Evolutionary conservation across 768 basidiomycete species (phyloP).

Genomic region (Mycena crocata): DNA sequence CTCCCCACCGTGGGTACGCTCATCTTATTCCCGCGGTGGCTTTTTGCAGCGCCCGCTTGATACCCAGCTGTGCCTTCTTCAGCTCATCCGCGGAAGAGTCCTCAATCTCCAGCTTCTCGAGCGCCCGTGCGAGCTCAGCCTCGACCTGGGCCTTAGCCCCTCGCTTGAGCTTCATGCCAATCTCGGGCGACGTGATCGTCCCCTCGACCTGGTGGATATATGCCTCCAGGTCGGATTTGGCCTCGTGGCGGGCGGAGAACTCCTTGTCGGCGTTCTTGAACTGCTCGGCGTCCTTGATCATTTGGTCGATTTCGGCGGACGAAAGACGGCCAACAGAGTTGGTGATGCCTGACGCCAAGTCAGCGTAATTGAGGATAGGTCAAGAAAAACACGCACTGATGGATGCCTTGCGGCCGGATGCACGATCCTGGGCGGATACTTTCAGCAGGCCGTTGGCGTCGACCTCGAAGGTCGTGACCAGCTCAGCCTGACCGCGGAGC

Average conservation of each 20-base stretch:
- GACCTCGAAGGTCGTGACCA: constrained; percentile 99
- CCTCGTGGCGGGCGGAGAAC: constrained; percentile 97
- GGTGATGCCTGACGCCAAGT: constrained; percentile 76
- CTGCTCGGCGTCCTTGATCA: constrained; percentile 99
- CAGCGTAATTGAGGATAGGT: constrained; percentile 22
- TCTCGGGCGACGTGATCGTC: constrained; percentile 96
- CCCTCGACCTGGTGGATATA: constrained; percentile 97
- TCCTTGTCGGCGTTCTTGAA: constrained; percentile 98
- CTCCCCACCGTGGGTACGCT: constrained; percentile 22
- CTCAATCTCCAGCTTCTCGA: constrained; percentile 99
- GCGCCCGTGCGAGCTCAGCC: constrained; percentile 95
- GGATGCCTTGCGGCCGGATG: constrained; percentile 98
- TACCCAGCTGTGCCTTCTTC: constrained; percentile 93
- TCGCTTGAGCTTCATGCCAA: constrained; percentile 98
- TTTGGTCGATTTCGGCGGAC: constrained; percentile 97
- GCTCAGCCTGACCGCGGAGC: constrained; percentile 99
- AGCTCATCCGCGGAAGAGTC: constrained; percentile 94
- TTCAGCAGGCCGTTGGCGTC: constrained; percentile 99
- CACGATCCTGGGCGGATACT: constrained; percentile 98
- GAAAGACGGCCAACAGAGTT: constrained; percentile 99
- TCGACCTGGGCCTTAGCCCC: constrained; percentile 96
- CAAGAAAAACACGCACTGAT: constrained; percentile 72
- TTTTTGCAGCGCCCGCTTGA: constrained; percentile 98
- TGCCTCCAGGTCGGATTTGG: constrained; percentile 97
- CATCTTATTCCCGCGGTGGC: constrained; percentile 91